phyloP scores from a whole-genome alignment of 345 rosid species.

The Punica granatum region DNA sequence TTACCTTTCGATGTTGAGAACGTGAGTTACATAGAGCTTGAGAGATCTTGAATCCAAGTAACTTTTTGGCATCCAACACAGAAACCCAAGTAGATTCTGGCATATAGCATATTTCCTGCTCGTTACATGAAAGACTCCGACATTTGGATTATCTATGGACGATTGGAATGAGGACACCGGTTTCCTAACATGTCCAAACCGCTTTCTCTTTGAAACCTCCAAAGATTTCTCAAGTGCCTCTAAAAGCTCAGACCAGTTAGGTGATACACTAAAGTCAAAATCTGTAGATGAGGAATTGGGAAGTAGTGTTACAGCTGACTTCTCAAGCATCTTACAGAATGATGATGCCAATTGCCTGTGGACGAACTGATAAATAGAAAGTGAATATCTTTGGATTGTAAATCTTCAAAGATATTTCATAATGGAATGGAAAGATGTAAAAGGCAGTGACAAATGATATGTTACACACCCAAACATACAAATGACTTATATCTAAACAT shows the following conservation, averaged over 20 bases:
- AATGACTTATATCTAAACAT: neutral
- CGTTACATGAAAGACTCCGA: constrained; percentile 18
- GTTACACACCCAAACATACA: neutral
- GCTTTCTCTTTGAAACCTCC: constrained; percentile 16
- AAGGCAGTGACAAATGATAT: neutral
- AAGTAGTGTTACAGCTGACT: constrained; percentile 27
- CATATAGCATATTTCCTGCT: constrained; percentile 40
- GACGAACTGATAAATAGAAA: constrained; percentile 48
- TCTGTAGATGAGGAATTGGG: constrained; percentile 22
- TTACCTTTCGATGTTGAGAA: constrained; percentile 80
- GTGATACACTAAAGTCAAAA: constrained; percentile 30
- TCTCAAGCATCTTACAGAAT: constrained; percentile 47
- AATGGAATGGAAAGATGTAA: neutral
- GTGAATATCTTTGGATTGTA: neutral
- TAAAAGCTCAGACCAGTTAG: constrained; percentile 59
- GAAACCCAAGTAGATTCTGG: constrained; percentile 48
- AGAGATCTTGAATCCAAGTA: constrained; percentile 51
- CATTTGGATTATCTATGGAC: constrained; percentile 21
- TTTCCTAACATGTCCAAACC: constrained; percentile 7
- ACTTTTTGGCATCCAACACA: constrained; percentile 75
- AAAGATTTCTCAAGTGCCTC: constrained; percentile 35
- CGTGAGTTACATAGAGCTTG: constrained; percentile 33
- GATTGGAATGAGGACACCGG: constrained; percentile 19
- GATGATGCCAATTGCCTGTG: constrained; percentile 71
- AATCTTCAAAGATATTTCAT: neutral